phyloP scores from a whole-genome alignment of 257 asterid species.

The Rubia yunnanensis region DNA sequence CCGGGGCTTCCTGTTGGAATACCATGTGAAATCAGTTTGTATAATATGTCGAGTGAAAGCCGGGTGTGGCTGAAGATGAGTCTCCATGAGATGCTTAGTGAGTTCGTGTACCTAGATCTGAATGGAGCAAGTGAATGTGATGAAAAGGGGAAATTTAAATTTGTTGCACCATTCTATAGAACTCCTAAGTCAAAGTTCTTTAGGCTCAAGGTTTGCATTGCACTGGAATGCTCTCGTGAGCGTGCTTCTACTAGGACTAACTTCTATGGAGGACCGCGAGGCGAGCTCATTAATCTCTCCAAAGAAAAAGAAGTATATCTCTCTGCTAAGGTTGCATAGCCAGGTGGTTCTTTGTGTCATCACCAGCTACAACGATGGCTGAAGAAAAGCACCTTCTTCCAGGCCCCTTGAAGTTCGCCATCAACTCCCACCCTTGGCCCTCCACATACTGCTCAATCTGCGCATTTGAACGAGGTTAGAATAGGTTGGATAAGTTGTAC shows the following conservation, averaged over 20 bases:
- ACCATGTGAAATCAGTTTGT: slow-evolving; percentile 43
- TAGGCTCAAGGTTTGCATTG: slow-evolving; percentile 43
- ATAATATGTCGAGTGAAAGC: slow-evolving; percentile 34
- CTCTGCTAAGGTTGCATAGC: slow-evolving; percentile 17
- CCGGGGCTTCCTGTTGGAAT: slow-evolving; percentile 73
- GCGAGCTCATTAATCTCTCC: slow-evolving; percentile 41
- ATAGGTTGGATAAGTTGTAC: too few species aligned
- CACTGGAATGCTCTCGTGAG: slow-evolving; percentile 50
- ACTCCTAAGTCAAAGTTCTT: slow-evolving; percentile 50
- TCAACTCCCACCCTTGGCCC: too few species aligned
- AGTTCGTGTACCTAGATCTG: slow-evolving; percentile 56
- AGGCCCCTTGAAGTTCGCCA: too few species aligned
- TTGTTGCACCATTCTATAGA: slow-evolving; percentile 45
- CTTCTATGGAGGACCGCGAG: slow-evolving; percentile 35
- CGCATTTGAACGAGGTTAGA: not conserved
- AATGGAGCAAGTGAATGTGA: slow-evolving; percentile 32
- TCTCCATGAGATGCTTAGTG: slow-evolving; percentile 31
- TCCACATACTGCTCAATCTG: slow-evolving; percentile 78
- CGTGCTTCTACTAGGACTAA: slow-evolving; percentile 7
- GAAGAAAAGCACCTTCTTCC: slow-evolving; percentile 60
- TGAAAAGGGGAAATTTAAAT: slow-evolving; percentile 35
- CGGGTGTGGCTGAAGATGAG: slow-evolving; percentile 61
- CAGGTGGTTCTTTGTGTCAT: not conserved
- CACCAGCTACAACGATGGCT: slow-evolving; percentile 45
- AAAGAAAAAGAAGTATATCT: slow-evolving; percentile 49